phyloP scores from a whole-genome alignment of 805 yeast species.

The Metschnikowia reukaufii region DNA sequence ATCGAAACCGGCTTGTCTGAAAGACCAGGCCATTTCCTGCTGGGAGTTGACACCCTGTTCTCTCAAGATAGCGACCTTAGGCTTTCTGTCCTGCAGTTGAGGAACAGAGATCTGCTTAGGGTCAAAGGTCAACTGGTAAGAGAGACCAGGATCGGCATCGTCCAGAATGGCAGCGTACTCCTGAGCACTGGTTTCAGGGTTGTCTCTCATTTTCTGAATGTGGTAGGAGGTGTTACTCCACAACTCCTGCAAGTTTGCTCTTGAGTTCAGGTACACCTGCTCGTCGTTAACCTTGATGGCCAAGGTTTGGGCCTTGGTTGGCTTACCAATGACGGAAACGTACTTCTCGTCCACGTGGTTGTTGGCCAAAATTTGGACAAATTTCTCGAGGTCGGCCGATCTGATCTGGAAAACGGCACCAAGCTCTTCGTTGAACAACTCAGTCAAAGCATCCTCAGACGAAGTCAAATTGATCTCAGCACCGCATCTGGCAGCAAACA shows the following conservation, averaged over 20 bases:
- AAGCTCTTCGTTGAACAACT: constrained; percentile 86
- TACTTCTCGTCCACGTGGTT: constrained; percentile 56
- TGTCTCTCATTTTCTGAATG: constrained; percentile 89
- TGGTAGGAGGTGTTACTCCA: constrained; percentile 91
- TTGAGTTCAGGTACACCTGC: constrained; percentile 49
- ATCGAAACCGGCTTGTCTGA: constrained; percentile 91
- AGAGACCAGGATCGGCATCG: constrained; percentile 86
- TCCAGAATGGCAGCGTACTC: constrained; percentile 76
- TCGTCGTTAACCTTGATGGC: constrained; percentile 47
- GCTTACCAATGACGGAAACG: constrained; percentile 68
- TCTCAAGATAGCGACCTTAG: constrained; percentile 92
- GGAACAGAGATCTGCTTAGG: constrained; percentile 50
- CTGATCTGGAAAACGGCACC: constrained; percentile 94
- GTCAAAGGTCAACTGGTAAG: constrained; percentile 72
- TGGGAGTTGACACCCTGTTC: constrained; percentile 99
- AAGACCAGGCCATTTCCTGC: constrained; percentile 97
- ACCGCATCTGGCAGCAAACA: constrained; percentile 93
- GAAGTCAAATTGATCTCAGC: constrained; percentile 52
- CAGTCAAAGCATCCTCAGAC: constrained; percentile 47
- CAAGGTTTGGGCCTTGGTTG: constrained; percentile 54
- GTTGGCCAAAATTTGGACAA: constrained; percentile 53
- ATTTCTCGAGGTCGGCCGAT: constrained; percentile 50
- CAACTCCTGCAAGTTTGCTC: constrained; percentile 72
- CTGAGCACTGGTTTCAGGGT: constrained; percentile 86
- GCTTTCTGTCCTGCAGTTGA: constrained; percentile 45